Conservation (phyloP, 805 yeast genomes). For the Wickerhamomyces subpelliculosus region DNA sequence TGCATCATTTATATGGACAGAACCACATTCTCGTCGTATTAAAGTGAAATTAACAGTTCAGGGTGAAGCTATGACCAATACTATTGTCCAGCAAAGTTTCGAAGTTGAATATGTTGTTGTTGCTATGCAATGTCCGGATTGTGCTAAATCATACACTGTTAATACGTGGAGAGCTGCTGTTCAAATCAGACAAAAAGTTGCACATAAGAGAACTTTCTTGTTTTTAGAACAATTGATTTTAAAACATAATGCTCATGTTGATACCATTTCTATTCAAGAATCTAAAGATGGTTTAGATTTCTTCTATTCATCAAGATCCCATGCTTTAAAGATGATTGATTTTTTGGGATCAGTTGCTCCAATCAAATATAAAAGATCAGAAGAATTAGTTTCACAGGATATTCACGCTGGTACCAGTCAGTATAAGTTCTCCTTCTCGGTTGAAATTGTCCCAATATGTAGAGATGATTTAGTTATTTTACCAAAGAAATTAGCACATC, state of each 20-base stretch:
- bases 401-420: constrained; percentile 84
- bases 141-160: constrained; percentile 95
- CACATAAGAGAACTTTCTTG: constrained; percentile 93
- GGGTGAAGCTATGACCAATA: constrained; percentile 91
- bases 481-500: constrained; percentile 80
- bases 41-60: constrained; percentile 89
- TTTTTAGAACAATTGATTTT: constrained; percentile 93
- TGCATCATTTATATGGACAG: constrained; percentile 97
- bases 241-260: constrained; percentile 87
- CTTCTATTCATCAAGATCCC: constrained; percentile 80
- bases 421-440: constrained; percentile 86
- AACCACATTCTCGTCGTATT: constrained; percentile 95
- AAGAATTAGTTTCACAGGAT: constrained; percentile 87
- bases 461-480: constrained; percentile 92
- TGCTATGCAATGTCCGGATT: constrained; percentile 97
- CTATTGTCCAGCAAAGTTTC: constrained; percentile 88
- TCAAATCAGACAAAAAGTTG: constrained; percentile 95
- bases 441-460: constrained; percentile 94
- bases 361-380: constrained; percentile 72
- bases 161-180: constrained; percentile 98
- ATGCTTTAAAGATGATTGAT: constrained; percentile 91
- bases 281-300: constrained; percentile 92
- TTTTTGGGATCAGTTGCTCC: constrained; percentile 85
- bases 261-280: constrained; percentile 90
- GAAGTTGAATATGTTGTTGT: constrained; percentile 91